Conservation (phyloP, 345 rosid genomes). For the Ricinus communis region DNA sequence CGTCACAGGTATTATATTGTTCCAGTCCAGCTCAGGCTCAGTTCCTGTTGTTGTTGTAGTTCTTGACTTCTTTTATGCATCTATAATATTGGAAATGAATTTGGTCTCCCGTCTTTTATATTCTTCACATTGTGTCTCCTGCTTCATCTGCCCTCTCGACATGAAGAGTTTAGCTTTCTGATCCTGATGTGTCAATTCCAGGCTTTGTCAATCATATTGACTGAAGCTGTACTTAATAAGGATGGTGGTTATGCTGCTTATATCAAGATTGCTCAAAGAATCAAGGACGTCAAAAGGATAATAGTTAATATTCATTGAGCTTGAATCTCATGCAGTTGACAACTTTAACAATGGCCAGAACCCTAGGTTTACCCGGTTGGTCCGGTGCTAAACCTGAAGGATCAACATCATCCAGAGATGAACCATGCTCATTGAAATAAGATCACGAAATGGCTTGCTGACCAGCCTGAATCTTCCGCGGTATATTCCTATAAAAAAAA, state of each 20-base stretch:
- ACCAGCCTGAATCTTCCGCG: constrained; percentile 22
- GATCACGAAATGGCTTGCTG: constrained; percentile 6
- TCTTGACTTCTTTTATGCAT: constrained; percentile 18
- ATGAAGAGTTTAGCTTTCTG: constrained; percentile 4
- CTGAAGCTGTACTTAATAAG: constrained; percentile 7
- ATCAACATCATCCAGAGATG: constrained; percentile 2
- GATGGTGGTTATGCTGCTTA: constrained; percentile 13
- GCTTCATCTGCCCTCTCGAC: constrained; percentile 13
- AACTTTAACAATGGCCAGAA: not conserved
- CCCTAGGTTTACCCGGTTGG: constrained; percentile 8
- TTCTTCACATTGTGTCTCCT: constrained; percentile 22
- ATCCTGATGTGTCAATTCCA: constrained; percentile 10
- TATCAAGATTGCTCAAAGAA: not conserved
- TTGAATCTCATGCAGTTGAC: constrained; percentile 6
- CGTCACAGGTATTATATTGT: not conserved
- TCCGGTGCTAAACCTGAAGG: constrained; percentile 8
- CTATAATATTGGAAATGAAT: constrained; percentile 20
- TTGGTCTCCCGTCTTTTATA: constrained; percentile 20
- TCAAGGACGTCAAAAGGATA: constrained; percentile 13
- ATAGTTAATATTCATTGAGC: constrained; percentile 13
- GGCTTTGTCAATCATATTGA: constrained; percentile 13
- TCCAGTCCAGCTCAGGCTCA: not conserved
- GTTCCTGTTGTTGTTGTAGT: constrained; percentile 16
- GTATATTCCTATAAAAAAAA: constrained; percentile 22
- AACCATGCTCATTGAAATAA: not conserved